Base-by-base conservation (phyloP, 805 yeast genomes). In the Saccharomycopsis synnaedendra region DNA sequence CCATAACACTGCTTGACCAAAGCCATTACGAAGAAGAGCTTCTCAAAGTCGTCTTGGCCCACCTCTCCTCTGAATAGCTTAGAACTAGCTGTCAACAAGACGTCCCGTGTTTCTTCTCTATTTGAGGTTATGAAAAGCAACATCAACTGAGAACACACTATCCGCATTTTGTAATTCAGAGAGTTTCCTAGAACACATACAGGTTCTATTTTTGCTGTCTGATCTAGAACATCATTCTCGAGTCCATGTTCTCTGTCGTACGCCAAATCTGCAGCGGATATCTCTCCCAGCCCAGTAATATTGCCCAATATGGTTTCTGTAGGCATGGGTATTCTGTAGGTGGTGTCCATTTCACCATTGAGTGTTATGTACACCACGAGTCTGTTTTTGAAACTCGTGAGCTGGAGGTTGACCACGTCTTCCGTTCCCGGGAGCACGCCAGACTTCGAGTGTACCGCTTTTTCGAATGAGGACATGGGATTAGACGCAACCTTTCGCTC, bases 261-360 rank as follows among this genome's bases (percentile, higher is more conserved):
- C 1, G 54, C 60, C 4, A 51, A 49, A n/a, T 44, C 55, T 3
- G 49, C 53, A 7, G 32, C 30, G 10, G 19, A 33, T 32, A 30
- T 43, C 9, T 36, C 41, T 11, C 40, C 46, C 59, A 11, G 39
- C 11, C 48, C 42, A 55, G 55, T 33, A 50, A 55, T 5, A 53
- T 48, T 5, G 9, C 37, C 37, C 9, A 49, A 44, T 10, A 46
- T 39, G 7, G 36, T 39, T 9, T 19, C 8, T 32, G 43, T 42
- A 4, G 53, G 50, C 9, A 50, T 39, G 7, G 41, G 39, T 5
- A 74, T 61, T 43, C 71, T 75, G 50, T 69, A 70, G 1, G 78
- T 72, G 19, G 75, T 63, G 59, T 76, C 79, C 57, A 70, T 63
- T n/a, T 69, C 65, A 0, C 76, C 77, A 54, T 73, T 59, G 35